These are phyloP conservation scores for Codiaeum variegatum DNA, from an alignment of 441 rosid species.

Conservation along the genomic window DNA sequence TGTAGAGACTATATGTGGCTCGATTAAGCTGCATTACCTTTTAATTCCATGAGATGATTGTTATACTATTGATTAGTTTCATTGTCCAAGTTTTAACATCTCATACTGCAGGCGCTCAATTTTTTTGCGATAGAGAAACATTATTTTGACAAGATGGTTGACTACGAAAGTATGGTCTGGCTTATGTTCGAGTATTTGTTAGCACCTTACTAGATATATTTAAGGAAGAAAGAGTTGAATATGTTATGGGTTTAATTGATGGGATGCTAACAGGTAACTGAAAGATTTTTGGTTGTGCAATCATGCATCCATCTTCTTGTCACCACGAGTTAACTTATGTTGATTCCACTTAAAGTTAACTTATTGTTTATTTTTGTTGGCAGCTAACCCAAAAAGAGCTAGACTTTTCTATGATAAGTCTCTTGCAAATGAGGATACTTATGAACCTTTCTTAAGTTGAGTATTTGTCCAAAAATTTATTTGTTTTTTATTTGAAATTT, in stretches of 20 bases:
- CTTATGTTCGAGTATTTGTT: conserved; percentile 81
- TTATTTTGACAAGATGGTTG: conserved; percentile 61
- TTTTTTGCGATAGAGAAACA: conserved; percentile 42
- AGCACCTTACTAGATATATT: conserved; percentile 76
- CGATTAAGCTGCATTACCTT: background rate
- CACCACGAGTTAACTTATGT: conserved; percentile 17
- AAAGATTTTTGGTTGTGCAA: conserved; percentile 8
- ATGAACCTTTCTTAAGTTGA: conserved; percentile 97
- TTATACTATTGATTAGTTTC: background rate
- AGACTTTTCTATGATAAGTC: conserved; percentile 83
- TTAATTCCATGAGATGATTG: conserved; percentile 8
- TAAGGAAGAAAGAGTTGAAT: conserved; percentile 97
- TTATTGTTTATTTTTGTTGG: conserved; percentile 26
- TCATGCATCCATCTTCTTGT: background rate
- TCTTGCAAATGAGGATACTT: conserved; percentile 72
- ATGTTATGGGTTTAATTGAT: conserved; percentile 90
- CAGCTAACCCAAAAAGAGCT: conserved; percentile 91
- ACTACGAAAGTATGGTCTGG: conserved; percentile 95
- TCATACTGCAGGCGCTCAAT: conserved; percentile 55
- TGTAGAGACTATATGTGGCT: background rate
- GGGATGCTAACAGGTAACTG: conserved; percentile 80
- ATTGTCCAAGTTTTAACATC: conserved; percentile 7
- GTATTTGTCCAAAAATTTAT: conserved; percentile 23
- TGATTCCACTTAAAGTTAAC: too few species aligned
- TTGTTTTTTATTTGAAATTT: background rate